A percentile compares a stretch with the other conserved stretches of the same genome.
Evolutionary conservation across 2,329 filamentous ascomycete genomes (phyloP).

Genomic region (Trichoderma hamatum): DNA sequence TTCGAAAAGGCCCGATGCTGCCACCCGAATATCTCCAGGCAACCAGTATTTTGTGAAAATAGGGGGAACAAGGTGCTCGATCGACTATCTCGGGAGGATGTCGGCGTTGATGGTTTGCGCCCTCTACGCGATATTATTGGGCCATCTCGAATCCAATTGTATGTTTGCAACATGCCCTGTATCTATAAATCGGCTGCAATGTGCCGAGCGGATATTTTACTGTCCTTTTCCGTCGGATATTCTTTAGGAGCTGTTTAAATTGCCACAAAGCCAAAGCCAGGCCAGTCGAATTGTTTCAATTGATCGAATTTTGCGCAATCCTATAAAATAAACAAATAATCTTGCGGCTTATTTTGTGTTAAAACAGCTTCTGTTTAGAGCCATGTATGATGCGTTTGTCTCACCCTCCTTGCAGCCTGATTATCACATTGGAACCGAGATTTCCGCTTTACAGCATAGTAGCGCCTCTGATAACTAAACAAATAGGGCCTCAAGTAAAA

Average conservation of each 20-base stretch:
- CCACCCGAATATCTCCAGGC: background rate
- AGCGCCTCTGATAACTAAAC: conserved; percentile 1
- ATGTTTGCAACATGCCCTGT: background rate
- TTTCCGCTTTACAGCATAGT: background rate
- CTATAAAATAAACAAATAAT: background rate
- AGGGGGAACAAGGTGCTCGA: no score
- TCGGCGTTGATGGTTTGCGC: background rate
- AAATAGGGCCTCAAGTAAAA: background rate
- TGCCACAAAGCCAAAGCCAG: background rate
- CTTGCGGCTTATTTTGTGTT: background rate
- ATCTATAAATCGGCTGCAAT: background rate
- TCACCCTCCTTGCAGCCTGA: background rate
- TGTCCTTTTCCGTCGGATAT: conserved; percentile 2
- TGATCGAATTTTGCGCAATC: background rate
- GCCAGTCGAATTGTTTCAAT: background rate
- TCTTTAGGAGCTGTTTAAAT: background rate
- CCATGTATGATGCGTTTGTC: background rate
- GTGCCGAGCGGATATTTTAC: background rate
- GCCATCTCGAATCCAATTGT: background rate
- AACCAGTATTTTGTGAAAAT: background rate
- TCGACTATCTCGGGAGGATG: background rate
- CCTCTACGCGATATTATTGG: background rate
- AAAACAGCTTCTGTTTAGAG: background rate
- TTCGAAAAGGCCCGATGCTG: conserved; percentile 7
- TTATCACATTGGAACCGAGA: background rate